phyloP scores from a whole-genome alignment of 495 filamentous ascomycete genomes.

The Aspergillus homomorphus region DNA sequence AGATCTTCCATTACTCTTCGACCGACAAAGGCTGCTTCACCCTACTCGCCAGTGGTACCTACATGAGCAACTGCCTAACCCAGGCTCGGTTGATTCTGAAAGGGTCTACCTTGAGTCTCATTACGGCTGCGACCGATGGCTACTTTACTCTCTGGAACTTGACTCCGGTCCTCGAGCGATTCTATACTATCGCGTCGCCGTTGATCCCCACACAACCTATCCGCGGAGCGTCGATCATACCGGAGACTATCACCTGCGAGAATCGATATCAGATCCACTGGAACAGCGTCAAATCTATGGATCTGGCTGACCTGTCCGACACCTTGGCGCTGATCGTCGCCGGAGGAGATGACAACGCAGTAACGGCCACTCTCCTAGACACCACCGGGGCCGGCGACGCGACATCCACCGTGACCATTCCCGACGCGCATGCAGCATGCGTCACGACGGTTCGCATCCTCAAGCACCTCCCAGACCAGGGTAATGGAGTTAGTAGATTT shows the following conservation, averaged over 20 bases:
- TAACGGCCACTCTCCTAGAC: conserved; percentile 55
- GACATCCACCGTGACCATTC: conserved; percentile 54
- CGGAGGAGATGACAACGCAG: conserved; percentile 80
- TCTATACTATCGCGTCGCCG: conserved; percentile 26
- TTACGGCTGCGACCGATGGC: conserved; percentile 64
- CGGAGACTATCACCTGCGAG: conserved; percentile 31
- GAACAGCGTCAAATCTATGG: conserved; percentile 64
- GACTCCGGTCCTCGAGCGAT: conserved; percentile 28
- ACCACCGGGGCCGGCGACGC: conserved; percentile 13
- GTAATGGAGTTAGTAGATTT: conserved; percentile 13
- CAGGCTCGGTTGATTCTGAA: conserved; percentile 56
- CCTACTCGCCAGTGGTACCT: conserved; percentile 55
- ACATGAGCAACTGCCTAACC: conserved; percentile 78
- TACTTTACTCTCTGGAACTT: conserved; percentile 55
- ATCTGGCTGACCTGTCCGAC: conserved; percentile 31
- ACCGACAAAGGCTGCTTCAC: conserved; percentile 41
- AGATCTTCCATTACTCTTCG: conserved; percentile 59
- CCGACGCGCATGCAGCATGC: conserved; percentile 75
- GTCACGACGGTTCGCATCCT: conserved; percentile 64
- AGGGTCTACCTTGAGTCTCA: conserved; percentile 31
- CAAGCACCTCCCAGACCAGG: conserved; percentile 4
- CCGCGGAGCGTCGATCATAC: conserved; percentile 11
- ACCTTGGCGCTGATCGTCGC: conserved; percentile 55
- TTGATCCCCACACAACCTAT: conserved; percentile 24
- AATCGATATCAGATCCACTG: conserved; percentile 60